These are phyloP conservation scores for Dentipellis fragilis DNA, from an alignment of 768 basidiomycete genomes.

Conservation along the genomic window DNA sequence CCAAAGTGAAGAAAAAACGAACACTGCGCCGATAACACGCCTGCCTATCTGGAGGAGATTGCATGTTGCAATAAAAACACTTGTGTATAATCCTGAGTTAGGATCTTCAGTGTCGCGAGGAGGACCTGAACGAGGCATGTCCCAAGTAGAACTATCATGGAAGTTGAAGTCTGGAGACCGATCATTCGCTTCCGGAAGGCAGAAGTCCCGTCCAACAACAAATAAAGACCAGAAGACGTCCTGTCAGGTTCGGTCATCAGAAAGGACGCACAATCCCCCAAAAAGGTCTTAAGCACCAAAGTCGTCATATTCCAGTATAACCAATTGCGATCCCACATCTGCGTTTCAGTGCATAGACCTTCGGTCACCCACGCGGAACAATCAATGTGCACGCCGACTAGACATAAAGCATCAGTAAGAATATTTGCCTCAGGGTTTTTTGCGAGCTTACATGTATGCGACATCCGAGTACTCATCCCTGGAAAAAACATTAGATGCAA, in stretches of 20 bases:
- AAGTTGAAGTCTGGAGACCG: not conserved
- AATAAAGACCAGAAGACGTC: constrained; percentile 59
- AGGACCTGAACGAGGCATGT: constrained; percentile 40
- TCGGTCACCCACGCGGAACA: constrained; percentile 46
- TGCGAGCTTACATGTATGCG: constrained; percentile 43
- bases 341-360: constrained; percentile 38
- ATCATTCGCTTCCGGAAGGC: constrained; percentile 29
- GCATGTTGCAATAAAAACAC: constrained; percentile 10
- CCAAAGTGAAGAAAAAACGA: not conserved
- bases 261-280: not conserved
- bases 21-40: constrained; percentile 10
- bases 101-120: constrained; percentile 28
- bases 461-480: constrained; percentile 52
- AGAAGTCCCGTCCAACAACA: constrained; percentile 55
- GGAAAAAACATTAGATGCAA: not conserved
- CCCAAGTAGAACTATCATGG: constrained; percentile 17
- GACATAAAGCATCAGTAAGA: not conserved
- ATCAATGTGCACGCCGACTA: constrained; percentile 49
- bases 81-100: constrained; percentile 3
- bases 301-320: constrained; percentile 48
- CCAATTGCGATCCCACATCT: constrained; percentile 51
- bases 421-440: not conserved
- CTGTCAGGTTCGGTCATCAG: constrained; percentile 16
- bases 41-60: constrained; percentile 12
- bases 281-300: constrained; percentile 25